Evolutionary conservation across 106 monocot species (phyloP), one percentile per base, ranked within the genome.

Genomic region (Cymbidium sinense): DNA sequence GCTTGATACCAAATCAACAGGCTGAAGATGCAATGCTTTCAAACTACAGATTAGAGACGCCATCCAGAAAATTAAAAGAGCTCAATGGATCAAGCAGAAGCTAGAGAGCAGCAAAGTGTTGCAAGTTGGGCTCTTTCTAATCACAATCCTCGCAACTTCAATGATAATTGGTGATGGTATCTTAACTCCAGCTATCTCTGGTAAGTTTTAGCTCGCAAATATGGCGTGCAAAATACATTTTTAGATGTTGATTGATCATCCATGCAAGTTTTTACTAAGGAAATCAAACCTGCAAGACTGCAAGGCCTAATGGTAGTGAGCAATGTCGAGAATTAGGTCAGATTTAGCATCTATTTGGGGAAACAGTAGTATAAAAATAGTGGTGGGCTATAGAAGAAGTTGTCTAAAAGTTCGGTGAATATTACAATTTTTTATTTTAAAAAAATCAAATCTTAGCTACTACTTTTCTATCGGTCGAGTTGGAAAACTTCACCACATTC

Each of bases 141-240:
- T 87, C 36, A 86, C 90, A 77, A 90, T 93, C 36, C 78, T 93
- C 17, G 94, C 81, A 12, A 91, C 91, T 5, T 91, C 91, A 11
- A 94, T 94, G 94, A 85, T 94, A 2, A 83, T 94, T 17, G 94
- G 91, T 15, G 94, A 94, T 78, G 94, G 94, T 3, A 79, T 91
- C n/a, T 39, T 94, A 36, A 94, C 94, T 35, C 94, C 94, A 17
- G 80, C 78, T 51, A 94, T 94, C 41, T 94, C 94, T 70, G 94
- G 94, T 94, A 75, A n/a, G n/a, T n/a, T n/a, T n/a, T n/a, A n/a
- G n/a, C n/a, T n/a, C n/a, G n/a, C n/a, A n/a, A n/a, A n/a, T n/a
- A n/a, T n/a, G n/a, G n/a, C n/a, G n/a, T n/a, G n/a, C n/a, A n/a
- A n/a, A n/a, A n/a, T n/a, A n/a, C n/a, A n/a, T 9, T 74, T 74